phyloP scores from a whole-genome alignment of 2,329 filamentous ascomycete genomes.

The Pseudogymnoascus sp. region DNA sequence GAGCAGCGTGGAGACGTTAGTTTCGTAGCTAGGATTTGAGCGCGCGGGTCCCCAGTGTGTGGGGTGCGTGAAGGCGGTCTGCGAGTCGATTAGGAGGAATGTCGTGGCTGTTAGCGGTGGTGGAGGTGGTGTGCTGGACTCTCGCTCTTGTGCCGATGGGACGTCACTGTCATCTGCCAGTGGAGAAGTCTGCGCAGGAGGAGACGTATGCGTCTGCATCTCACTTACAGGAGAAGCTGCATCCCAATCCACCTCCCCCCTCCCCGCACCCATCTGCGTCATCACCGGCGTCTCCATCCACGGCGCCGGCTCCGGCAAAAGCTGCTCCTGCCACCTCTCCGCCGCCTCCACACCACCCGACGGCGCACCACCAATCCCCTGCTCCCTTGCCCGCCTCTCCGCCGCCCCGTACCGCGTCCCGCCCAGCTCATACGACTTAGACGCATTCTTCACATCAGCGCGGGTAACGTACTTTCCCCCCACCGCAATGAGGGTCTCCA shows the following conservation, averaged over 20 bases:
- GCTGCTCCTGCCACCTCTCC: neutral
- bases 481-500: neutral
- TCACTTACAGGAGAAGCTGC: neutral
- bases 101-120: conserved; percentile 25
- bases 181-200: neutral
- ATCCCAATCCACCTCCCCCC: too few relatives aligned
- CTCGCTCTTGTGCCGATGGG: neutral
- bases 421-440: neutral
- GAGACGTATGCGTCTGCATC: neutral
- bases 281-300: neutral
- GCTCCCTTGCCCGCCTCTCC: neutral
- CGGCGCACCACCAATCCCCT: neutral
- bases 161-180: too few relatives aligned
- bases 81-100: conserved; percentile 40
- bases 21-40: conserved; percentile 37
- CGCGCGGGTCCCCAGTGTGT: conserved; percentile 33
- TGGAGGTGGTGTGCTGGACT: neutral
- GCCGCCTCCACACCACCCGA: neutral
- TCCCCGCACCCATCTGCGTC: too few relatives aligned
- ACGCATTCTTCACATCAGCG: neutral
- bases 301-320: neutral
- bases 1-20: conserved; percentile 34
- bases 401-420: neutral
- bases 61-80: conserved; percentile 33
- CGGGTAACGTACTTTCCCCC: neutral